Base-by-base conservation (phyloP, 108 stramenopile genomes). In the Nitzschia sp. region DNA sequence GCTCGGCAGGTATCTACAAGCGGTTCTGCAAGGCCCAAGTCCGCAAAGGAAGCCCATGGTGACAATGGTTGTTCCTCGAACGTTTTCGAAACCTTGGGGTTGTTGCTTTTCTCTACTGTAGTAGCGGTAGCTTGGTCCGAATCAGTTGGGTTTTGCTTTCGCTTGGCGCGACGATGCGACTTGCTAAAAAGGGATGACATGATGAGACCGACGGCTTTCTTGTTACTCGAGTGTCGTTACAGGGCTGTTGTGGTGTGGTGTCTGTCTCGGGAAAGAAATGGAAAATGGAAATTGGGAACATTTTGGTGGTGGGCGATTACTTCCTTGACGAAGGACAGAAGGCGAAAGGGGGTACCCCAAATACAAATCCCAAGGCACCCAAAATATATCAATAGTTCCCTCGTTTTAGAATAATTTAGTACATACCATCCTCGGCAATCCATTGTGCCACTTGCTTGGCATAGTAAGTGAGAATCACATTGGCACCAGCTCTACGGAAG, bases 401-500 rank as follows among this genome's bases (percentile, higher is more conserved):
- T 34, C 29, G 1, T 34, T 34, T 15, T 17, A 5, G 46, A 40
- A 6, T 40, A 12, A 14, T 42, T 81, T 83, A 89, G 64, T 89
- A 91, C 25, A 91, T 67, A 10, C 87, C 90, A 79, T 95, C 90
- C 44, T 91, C 85, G 46, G 84, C 81, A 52, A 95, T 92, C 93
- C 93, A 95, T 74, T 96, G 82, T 5, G 97, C 96, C 6, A 95
- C 97, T 81, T 97, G 91, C 71, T 97, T 97, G 55, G 99, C 97
- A 68, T 96, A 98, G 75, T 99, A 99, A 12, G 98, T 98, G 53
- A 99, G 72, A 67, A 99, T 97, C 59, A 96, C 88, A 78, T 97
- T 96, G 34, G 96, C 96, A 39, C 99, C 99, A 7, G 98, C 99
- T 46, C 99, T 85, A 84, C 95, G 95, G 80, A 99, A 97, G 83